These are phyloP conservation scores for Pseudogymnoascus sp. DNA, from an alignment of 2,329 filamentous ascomycete genomes.

Conservation along the genomic window DNA sequence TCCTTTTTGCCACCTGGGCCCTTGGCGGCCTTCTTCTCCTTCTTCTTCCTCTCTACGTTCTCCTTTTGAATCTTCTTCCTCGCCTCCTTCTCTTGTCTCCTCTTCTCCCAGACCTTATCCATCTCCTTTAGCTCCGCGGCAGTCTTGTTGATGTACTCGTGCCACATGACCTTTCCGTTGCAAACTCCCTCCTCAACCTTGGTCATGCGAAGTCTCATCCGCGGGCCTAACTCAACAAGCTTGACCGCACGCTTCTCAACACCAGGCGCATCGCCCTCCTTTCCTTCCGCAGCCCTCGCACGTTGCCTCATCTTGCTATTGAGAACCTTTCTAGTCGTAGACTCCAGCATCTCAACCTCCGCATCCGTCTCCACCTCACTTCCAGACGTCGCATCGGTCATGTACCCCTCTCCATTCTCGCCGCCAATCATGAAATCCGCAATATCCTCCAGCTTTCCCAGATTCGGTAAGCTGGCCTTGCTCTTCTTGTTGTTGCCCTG, in stretches of 20 bases:
- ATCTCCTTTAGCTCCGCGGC: constrained; percentile 68
- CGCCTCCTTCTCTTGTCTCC: constrained; percentile 71
- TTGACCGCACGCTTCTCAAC: constrained; percentile 79
- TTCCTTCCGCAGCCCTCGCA: constrained; percentile 35
- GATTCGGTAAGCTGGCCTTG: constrained; percentile 73
- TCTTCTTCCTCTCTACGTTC: constrained; percentile 81
- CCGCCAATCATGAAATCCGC: constrained; percentile 89
- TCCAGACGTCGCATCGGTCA: constrained; percentile 76
- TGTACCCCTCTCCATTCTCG: constrained; percentile 71
- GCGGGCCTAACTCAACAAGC: constrained; percentile 82
- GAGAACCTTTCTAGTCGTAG: constrained; percentile 54
- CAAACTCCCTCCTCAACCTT: constrained; percentile 96
- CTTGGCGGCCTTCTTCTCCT: constrained; percentile 44
- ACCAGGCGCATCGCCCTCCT: constrained; percentile 31
- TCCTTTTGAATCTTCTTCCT: constrained; percentile 76
- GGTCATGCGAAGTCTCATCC: constrained; percentile 79
- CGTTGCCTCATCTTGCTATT: constrained; percentile 39
- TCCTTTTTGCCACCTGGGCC: constrained; percentile 39
- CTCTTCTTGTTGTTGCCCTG: constrained; percentile 46
- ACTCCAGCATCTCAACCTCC: constrained; percentile 78
- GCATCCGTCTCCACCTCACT: constrained; percentile 91
- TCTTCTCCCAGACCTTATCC: constrained; percentile 75
- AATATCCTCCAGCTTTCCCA: constrained; percentile 86
- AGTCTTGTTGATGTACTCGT: constrained; percentile 85
- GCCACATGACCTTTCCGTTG: constrained; percentile 90